Percentiles rank a stretch among this genome's conserved stretches.
Conservation (phyloP, 257 asterid species). For the Penstemon newberryi region DNA sequence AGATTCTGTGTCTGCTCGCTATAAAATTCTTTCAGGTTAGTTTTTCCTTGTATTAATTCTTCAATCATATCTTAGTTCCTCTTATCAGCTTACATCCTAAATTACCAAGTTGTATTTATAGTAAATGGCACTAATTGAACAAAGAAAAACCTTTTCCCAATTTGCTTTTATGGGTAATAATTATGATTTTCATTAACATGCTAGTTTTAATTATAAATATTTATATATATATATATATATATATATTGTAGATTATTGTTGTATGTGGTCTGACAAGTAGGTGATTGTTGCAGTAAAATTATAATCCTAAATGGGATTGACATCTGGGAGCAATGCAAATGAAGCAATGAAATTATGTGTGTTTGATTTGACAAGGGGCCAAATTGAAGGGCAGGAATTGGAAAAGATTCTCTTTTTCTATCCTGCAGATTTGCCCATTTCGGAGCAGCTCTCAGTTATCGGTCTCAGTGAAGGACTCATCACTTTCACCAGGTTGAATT, state of each 20-base stretch:
- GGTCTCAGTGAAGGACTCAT: conserved; percentile 93
- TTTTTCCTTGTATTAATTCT: too few species aligned
- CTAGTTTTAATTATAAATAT: background rate
- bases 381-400: conserved; percentile 92
- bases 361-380: conserved; percentile 96
- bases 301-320: conserved; percentile 50
- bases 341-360: conserved; percentile 76
- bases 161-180: too few species aligned
- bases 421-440: conserved; percentile 75
- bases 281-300: conserved; percentile 24
- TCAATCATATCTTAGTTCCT: too few species aligned
- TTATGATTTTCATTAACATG: background rate
- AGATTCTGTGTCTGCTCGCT: too few species aligned
- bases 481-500: conserved; percentile 78
- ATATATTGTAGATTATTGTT: background rate
- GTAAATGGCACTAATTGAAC: too few species aligned
- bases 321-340: conserved; percentile 52
- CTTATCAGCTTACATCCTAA: too few species aligned
- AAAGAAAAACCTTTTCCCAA: too few species aligned
- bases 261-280: conserved; percentile 13
- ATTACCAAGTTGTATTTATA: too few species aligned
- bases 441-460: conserved; percentile 80
- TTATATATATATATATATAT: background rate
- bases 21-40: too few species aligned
- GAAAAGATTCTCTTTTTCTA: conserved; percentile 92